phyloP scores from a whole-genome alignment of 2,329 filamentous ascomycete species.

The Aspergillus cejpii region DNA sequence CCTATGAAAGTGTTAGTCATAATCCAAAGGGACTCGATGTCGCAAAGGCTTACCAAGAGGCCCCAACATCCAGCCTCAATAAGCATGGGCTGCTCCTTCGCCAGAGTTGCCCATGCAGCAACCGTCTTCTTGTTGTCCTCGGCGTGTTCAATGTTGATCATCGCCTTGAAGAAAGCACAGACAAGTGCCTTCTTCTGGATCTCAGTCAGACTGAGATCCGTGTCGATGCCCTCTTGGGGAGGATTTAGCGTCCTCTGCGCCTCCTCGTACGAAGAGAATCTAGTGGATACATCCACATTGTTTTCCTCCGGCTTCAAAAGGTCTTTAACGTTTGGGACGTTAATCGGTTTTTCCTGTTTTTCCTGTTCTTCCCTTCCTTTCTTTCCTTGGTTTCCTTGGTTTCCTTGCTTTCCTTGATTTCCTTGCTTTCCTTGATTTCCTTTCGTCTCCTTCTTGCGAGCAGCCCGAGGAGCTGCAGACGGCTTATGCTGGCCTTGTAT shows the following conservation, averaged over 20 bases:
- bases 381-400: too few relatives aligned
- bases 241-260: constrained; percentile 9
- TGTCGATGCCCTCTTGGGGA: constrained; percentile 11
- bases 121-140: constrained; percentile 31
- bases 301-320: constrained; percentile 9
- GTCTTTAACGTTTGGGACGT: background rate
- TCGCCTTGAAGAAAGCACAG: constrained; percentile 26
- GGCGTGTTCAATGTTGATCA: constrained; percentile 25
- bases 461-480: too few relatives aligned
- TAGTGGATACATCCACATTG: constrained; percentile 7
- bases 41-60: constrained; percentile 21
- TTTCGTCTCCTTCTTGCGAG: too few relatives aligned
- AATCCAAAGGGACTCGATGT: background rate
- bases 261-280: constrained; percentile 17
- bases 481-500: too few relatives aligned
- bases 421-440: too few relatives aligned
- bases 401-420: too few relatives aligned
- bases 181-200: constrained; percentile 23
- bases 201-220: constrained; percentile 22
- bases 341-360: background rate
- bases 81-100: constrained; percentile 6
- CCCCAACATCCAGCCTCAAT: constrained; percentile 33
- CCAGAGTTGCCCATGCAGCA: constrained; percentile 18
- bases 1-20: constrained; percentile 13
- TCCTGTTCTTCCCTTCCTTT: too few relatives aligned